phyloP scores from a whole-genome alignment of 352 stramenopile species.

The Discostella stelligera region DNA sequence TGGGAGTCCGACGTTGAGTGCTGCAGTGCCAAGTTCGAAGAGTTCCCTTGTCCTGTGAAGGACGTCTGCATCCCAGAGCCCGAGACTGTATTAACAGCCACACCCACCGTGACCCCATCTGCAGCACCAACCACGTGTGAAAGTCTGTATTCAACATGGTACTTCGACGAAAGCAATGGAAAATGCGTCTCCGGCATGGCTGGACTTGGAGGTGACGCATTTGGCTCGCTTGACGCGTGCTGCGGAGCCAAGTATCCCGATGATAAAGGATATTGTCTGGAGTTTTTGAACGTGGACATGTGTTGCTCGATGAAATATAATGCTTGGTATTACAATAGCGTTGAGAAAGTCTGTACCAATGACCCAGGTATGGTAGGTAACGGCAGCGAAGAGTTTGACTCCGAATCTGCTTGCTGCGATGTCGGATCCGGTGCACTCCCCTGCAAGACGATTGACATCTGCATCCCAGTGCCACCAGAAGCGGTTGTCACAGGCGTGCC shows the following conservation, averaged over 20 bases:
- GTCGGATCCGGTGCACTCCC: background rate
- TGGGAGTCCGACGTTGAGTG: background rate
- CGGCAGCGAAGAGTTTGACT: background rate
- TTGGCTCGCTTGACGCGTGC: background rate
- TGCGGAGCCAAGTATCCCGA: background rate
- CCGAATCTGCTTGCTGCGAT: background rate
- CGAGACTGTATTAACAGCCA: background rate
- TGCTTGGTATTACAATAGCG: background rate
- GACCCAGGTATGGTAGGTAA: background rate
- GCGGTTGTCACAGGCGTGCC: background rate
- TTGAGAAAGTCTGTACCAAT: background rate
- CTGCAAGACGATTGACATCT: background rate
- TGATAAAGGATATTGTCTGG: background rate
- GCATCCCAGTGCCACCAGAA: background rate
- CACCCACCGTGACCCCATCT: background rate
- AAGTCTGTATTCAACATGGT: background rate
- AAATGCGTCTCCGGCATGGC: background rate
- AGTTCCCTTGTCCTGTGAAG: background rate
- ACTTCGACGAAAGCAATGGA: background rate
- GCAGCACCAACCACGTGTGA: background rate
- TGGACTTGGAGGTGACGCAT: background rate
- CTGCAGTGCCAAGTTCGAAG: background rate
- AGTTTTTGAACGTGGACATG: background rate
- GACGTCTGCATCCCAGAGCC: slow-evolving; percentile 2
- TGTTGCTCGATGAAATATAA: background rate